phyloP scores from a whole-genome alignment of 176 grass and related monocot species.

The Carex cristatella region DNA sequence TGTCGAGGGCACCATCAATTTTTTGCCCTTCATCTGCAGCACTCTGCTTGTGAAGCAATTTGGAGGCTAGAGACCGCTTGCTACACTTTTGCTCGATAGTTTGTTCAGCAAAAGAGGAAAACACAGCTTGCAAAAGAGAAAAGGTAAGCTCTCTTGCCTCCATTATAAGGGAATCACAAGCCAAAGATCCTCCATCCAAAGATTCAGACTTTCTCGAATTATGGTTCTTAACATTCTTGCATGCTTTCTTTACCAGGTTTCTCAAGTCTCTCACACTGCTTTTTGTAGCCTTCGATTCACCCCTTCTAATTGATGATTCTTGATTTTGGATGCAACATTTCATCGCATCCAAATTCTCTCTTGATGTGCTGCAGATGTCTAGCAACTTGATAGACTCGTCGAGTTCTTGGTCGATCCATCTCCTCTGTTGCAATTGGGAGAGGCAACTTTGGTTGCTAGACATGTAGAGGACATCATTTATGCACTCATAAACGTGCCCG shows the following conservation, averaged over 20 bases:
- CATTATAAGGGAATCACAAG: neutral
- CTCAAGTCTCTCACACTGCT: constrained; percentile 32
- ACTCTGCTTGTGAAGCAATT: neutral
- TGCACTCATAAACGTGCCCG: constrained; percentile 18
- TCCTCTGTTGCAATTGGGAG: constrained; percentile 26
- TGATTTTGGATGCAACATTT: constrained; percentile 39
- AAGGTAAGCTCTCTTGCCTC: constrained; percentile 5
- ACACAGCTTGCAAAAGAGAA: neutral
- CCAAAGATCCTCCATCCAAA: constrained; percentile 3
- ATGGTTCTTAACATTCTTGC: constrained; percentile 43
- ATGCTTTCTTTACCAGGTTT: constrained; percentile 34
- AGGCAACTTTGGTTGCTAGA: constrained; percentile 41
- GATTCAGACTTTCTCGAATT: constrained; percentile 22
- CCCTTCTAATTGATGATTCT: constrained; percentile 27
- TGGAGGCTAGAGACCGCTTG: neutral
- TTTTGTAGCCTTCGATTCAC: constrained; percentile 21
- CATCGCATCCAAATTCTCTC: constrained; percentile 32
- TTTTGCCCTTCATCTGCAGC: neutral
- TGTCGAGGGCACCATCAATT: neutral
- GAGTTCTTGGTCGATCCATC: constrained; percentile 29
- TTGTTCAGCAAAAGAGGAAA: neutral
- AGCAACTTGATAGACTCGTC: constrained; percentile 2
- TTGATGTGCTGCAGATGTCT: constrained; percentile 36
- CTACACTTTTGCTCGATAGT: neutral
- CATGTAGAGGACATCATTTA: constrained; percentile 23